A percentile compares a stretch with the other conserved stretches of the same genome.
phyloP scores from a whole-genome alignment of 305 asterid species.

The Fraxinus baroniana region DNA sequence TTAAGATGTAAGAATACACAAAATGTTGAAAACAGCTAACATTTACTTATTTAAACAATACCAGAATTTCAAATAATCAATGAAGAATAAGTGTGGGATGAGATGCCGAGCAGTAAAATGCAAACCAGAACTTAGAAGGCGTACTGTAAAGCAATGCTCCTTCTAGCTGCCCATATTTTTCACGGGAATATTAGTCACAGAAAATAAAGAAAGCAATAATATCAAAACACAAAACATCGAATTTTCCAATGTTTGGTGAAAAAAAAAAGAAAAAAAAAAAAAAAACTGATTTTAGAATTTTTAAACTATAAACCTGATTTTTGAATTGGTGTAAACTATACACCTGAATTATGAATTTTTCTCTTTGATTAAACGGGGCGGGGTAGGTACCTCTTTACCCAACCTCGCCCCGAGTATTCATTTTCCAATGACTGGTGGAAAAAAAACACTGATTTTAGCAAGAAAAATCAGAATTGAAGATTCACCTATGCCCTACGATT shows the following conservation, averaged over 20 bases:
- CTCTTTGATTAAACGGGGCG: too few relatives aligned
- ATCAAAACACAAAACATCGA: background rate
- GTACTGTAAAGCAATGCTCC: background rate
- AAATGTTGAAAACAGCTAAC: background rate
- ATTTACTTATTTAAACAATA: background rate
- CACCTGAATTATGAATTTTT: too few relatives aligned
- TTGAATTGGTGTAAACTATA: too few relatives aligned
- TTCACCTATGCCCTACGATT: background rate
- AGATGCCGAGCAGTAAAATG: background rate
- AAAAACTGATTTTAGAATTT: too few relatives aligned
- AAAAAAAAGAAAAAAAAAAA: too few relatives aligned
- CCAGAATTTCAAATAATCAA: background rate
- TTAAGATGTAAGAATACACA: constrained; percentile 11
- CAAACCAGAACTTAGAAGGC: constrained; percentile 1
- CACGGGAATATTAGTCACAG: background rate
- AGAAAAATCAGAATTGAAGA: background rate
- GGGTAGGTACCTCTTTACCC: too few relatives aligned
- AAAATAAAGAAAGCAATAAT: background rate
- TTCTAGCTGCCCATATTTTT: background rate
- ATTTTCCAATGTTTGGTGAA: too few relatives aligned
- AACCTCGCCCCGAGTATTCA: too few relatives aligned
- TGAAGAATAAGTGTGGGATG: background rate
- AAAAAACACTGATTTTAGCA: background rate
- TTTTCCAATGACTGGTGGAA: background rate
- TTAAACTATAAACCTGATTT: too few relatives aligned